Percentiles rank a stretch among this genome's conserved stretches.
Evolutionary conservation across 306 rosid genomes (phyloP).

Genomic region (Oxytropis ochrocephala): DNA sequence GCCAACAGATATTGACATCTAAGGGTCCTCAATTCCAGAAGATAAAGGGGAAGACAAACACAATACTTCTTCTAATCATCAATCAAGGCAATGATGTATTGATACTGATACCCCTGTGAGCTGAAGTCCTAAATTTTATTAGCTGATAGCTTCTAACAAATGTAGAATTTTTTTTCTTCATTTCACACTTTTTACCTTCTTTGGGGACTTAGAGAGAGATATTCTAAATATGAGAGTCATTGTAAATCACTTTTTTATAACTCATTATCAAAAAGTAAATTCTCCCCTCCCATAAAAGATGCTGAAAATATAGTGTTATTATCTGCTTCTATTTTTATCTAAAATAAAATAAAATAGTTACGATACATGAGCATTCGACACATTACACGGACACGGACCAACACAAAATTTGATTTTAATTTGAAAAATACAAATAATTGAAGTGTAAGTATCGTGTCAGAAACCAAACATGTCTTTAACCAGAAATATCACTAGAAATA

Average conservation of each 20-base stretch:
- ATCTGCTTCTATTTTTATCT: too few species aligned
- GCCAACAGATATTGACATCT: conserved; percentile 38
- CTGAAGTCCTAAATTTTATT: conserved; percentile 11
- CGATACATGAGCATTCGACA: too few species aligned
- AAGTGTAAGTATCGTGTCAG: too few species aligned
- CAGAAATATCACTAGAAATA: too few species aligned
- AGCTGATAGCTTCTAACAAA: conserved; percentile 23
- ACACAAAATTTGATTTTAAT: too few species aligned
- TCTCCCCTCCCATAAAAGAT: neutral
- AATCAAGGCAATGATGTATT: conserved; percentile 15
- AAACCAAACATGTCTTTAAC: too few species aligned
- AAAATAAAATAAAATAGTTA: too few species aligned
- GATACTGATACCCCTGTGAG: conserved; percentile 14
- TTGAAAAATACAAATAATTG: too few species aligned
- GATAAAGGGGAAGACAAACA: conserved; percentile 19
- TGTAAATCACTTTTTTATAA: neutral
- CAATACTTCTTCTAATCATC: conserved; percentile 29
- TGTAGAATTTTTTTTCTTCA: neutral
- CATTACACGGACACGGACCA: too few species aligned
- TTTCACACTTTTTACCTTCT: neutral
- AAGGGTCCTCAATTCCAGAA: conserved; percentile 33
- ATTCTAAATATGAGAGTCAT: neutral
- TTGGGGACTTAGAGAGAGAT: neutral
- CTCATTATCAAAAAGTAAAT: neutral
- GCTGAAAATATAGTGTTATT: too few species aligned